Evolutionary conservation across 2,329 filamentous ascomycete species (phyloP), one percentile per base, ranked within the genome.

Genomic region (Mycosphaerella sp.): DNA sequence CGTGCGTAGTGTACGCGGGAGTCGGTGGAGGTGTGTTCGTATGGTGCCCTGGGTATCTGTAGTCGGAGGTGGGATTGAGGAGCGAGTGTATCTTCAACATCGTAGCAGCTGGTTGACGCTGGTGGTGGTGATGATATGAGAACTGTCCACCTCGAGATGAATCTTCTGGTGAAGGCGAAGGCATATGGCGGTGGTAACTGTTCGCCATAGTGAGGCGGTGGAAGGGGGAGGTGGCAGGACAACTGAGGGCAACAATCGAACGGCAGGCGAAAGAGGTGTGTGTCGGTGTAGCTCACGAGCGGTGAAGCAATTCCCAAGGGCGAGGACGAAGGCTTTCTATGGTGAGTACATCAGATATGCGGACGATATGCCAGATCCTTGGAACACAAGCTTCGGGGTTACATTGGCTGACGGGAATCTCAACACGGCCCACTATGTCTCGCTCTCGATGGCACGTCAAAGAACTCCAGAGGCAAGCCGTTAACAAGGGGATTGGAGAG

Each of bases 61-160:
- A 52, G 43, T 59, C 58, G 14, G 51, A 38, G 10, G 54, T 48
- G 46, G 58, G 72, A 62, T 75, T 75, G 41, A 76, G 71, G 26
- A 75, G 61, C 10, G 67, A 67, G 41, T 68, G 55, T 53, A 76
- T 75, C 56, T 70, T 71, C 67, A 76, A 72, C 63, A 66, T 67
- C 11, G 57, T 64, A 51, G 55, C 48, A 14, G 60, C 52, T 40
- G 62, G 48, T 9, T 53, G 34, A 38, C 55, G 45, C 39, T 51
- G 49, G 36, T 54, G 52, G 38, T 59, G 48, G n/a, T 61, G 57
- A 21, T 61, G 57, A 21, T 21, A 21, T 21, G 21, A 21, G 31
- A 51, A 56, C 53, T 54, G 31, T 41, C 53, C 53, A 47, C 56
- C 59, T 49, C 38, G 51, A 45, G 36, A 17, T 38, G 55, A 51